Evolutionary conservation across 78 protist genomes (phyloP).

Genomic region (Isochrysis galbana): DNA sequence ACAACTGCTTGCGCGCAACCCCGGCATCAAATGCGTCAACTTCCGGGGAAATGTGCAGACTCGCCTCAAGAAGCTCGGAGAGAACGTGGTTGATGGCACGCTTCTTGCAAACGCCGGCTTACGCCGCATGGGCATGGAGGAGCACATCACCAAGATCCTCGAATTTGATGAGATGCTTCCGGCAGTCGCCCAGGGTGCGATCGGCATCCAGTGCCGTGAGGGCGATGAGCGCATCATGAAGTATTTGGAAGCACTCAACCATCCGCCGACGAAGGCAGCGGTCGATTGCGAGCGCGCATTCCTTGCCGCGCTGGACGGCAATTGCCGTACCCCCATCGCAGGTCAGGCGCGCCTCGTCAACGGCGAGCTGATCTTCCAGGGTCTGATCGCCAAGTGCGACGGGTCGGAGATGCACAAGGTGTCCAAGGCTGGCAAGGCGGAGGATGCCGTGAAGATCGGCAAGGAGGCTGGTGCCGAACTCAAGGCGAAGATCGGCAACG

Average conservation of each 20-base stretch:
- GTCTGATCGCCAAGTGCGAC: conserved; percentile 5
- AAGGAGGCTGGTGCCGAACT: not conserved
- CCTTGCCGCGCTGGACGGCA: conserved; percentile 42
- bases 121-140: conserved; percentile 41
- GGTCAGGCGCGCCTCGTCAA: conserved; percentile 2
- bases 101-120: conserved; percentile 77
- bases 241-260: not conserved
- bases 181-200: conserved; percentile 78
- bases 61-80: conserved; percentile 66
- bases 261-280: not conserved
- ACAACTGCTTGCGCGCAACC: not conserved
- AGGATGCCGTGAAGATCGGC: not conserved
- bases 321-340: conserved; percentile 34
- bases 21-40: conserved; percentile 25
- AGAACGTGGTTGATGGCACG: conserved; percentile 65
- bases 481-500: not conserved
- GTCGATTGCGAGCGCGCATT: conserved; percentile 40
- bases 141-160: not conserved
- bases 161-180: conserved; percentile 9
- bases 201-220: conserved; percentile 70
- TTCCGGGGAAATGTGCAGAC: conserved; percentile 79
- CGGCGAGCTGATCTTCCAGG: not conserved
- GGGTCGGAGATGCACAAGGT: not conserved
- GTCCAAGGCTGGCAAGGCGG: not conserved
- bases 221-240: not conserved